phyloP scores from a whole-genome alignment of 257 asterid species.

The Ehretia macrophylla region DNA sequence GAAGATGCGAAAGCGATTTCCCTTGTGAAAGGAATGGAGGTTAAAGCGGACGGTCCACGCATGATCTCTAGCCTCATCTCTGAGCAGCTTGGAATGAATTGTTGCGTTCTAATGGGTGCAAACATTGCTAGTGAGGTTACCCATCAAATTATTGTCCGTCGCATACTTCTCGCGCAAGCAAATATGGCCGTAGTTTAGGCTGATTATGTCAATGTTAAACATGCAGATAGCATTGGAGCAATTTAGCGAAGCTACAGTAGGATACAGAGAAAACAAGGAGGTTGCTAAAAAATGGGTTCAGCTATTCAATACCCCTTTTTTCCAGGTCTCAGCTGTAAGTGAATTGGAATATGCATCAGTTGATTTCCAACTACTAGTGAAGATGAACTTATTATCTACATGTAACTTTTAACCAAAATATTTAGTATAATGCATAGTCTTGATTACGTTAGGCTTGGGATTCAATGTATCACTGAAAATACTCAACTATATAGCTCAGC shows the following conservation, averaged over 20 bases:
- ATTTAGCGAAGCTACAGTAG: constrained; percentile 89
- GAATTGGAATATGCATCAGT: neutral
- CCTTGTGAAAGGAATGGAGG: constrained; percentile 84
- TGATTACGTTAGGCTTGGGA: too few species aligned
- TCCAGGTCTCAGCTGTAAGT: constrained; percentile 78
- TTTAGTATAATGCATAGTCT: too few species aligned
- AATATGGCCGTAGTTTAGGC: neutral
- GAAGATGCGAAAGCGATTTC: constrained; percentile 72
- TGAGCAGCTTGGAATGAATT: constrained; percentile 55
- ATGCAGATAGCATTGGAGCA: constrained; percentile 81
- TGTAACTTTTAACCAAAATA: too few species aligned
- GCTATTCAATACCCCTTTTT: constrained; percentile 70
- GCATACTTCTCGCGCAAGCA: neutral
- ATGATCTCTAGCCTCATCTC: constrained; percentile 83
- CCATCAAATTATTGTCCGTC: constrained; percentile 1
- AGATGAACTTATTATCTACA: too few species aligned
- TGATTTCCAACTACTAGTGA: neutral
- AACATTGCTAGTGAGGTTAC: constrained; percentile 87
- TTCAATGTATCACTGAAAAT: too few species aligned
- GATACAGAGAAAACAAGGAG: constrained; percentile 61
- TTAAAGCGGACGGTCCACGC: constrained; percentile 89
- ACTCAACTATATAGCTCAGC: too few species aligned
- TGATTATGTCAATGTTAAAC: constrained; percentile 1
- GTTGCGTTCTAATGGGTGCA: constrained; percentile 91
- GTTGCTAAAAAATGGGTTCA: constrained; percentile 82